Evolutionary conservation across 2,329 filamentous ascomycete genomes (phyloP), one percentile per base, ranked within the genome.

Genomic region (Fusarium sp.): DNA sequence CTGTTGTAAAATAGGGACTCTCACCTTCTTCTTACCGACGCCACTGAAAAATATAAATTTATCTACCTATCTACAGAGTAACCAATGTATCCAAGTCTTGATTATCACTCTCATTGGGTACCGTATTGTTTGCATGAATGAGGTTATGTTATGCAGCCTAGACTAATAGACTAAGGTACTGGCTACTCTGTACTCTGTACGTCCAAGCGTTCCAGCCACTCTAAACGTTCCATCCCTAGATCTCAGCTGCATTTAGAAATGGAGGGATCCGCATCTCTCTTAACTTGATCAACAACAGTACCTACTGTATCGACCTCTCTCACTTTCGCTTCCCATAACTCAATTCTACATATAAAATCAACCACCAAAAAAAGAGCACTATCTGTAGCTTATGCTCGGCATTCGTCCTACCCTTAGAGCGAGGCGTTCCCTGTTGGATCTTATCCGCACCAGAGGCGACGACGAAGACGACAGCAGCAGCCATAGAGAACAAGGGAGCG

Each of bases 381-480:
- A 46, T 55, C 34, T 41, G 22, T 41, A 67, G 54, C 63, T 67
- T 83, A 87, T 87, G 85, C 79, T 85, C 75, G 85, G 85, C 79
- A 79, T 87, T 62, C 81, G 80, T 61, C 83, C 83, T 56, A 81
- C 80, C 65, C 79, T 87, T 71, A 83, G 81, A 83, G 82, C 84
- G 74, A 82, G 85, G 79, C 84, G 83, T 73, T 87, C 85, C 67
- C 78, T 87, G 72, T 82, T 87, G 77, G 85, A 87, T 66, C 80
- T 87, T 63, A 78, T 84, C 70, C 79, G 80, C 65, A 75, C 79
- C 71, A 75, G 75, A 63, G 79, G 75, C 75, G 74, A 71, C 61
- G 72, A 69, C 63, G 69, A 53, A 53, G 49, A 59, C 70, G 53
- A 65, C 70, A 48, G 48, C 67, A 59, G 34, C 40, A 65, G 45